Evolutionary conservation across 2,329 filamentous ascomycete genomes (phyloP).

Genomic region (Lecanicillium sp.): DNA sequence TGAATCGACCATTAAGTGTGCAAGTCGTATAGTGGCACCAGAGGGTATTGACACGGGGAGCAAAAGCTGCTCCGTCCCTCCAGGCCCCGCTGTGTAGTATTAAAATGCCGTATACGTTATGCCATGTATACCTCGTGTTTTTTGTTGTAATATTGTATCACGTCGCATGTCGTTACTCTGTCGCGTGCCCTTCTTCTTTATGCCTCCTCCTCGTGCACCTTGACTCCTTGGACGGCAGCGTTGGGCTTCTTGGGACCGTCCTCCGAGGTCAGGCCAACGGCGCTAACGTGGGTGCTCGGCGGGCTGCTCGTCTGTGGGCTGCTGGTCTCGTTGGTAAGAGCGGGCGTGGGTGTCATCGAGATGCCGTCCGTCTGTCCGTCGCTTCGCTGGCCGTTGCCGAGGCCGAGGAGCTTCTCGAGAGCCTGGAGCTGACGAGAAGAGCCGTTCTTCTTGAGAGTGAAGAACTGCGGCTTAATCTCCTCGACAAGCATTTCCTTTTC

Average conservation of each 20-base stretch:
- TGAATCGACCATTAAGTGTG: constrained; percentile 8
- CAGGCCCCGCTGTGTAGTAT: constrained; percentile 10
- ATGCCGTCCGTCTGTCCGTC: constrained; percentile 28
- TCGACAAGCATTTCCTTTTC: constrained; percentile 54
- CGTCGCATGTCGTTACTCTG: constrained; percentile 7
- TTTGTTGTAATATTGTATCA: constrained; percentile 1
- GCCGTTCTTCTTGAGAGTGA: constrained; percentile 53
- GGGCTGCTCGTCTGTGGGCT: constrained; percentile 60
- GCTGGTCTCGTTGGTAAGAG: constrained; percentile 60
- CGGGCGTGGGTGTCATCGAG: constrained; percentile 54
- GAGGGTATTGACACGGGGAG: constrained; percentile 8
- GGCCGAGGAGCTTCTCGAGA: constrained; percentile 25
- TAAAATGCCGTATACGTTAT: constrained; percentile 14
- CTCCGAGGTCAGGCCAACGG: constrained; percentile 28
- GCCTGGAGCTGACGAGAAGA: constrained; percentile 50
- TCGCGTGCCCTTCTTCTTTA: constrained; percentile 11
- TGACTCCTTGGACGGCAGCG: constrained; percentile 10
- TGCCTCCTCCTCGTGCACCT: constrained; percentile 23
- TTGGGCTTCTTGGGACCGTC: constrained; percentile 15
- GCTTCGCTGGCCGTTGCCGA: constrained; percentile 8
- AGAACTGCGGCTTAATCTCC: constrained; percentile 55
- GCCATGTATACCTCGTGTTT: constrained; percentile 5
- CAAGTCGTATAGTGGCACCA: constrained; percentile 6
- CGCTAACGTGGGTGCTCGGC: constrained; percentile 54
- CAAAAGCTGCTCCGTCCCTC: constrained; percentile 1